phyloP scores from a whole-genome alignment of 2,329 filamentous ascomycete species.

The Phyllosticta paracitricarpa region DNA sequence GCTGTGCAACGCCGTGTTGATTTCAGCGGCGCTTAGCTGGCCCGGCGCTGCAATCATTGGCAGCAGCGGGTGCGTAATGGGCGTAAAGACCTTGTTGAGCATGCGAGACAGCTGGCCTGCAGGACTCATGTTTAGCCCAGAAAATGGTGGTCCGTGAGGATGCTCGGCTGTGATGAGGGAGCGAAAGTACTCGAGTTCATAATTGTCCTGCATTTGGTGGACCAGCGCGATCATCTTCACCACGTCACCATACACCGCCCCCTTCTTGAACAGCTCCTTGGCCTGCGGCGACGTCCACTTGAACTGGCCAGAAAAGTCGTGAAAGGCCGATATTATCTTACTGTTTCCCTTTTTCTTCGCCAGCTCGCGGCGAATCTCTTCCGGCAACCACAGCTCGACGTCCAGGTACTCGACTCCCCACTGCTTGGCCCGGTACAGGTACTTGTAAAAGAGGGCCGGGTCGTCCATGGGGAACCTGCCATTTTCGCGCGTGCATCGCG shows the following conservation, averaged over 20 bases:
- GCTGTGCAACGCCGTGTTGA: slow-evolving; percentile 67
- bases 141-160: slow-evolving; percentile 59
- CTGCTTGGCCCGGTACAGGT: slow-evolving; percentile 73
- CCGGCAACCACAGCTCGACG: slow-evolving; percentile 78
- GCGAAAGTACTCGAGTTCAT: slow-evolving; percentile 82
- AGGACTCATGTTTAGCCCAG: slow-evolving; percentile 79
- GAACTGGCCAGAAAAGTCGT: slow-evolving; percentile 77
- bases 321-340: slow-evolving; percentile 84
- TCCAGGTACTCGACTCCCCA: slow-evolving; percentile 89
- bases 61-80: slow-evolving; percentile 75
- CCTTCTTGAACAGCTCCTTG: slow-evolving; percentile 60
- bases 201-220: slow-evolving; percentile 74
- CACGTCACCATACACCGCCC: slow-evolving; percentile 67
- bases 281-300: slow-evolving; percentile 71
- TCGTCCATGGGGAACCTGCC: slow-evolving; percentile 78
- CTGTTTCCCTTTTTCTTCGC: slow-evolving; percentile 65
- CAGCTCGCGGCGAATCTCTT: slow-evolving; percentile 58
- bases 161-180: slow-evolving; percentile 62
- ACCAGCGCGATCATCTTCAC: slow-evolving; percentile 87
- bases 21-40: slow-evolving; percentile 76
- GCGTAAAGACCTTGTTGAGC: slow-evolving; percentile 76
- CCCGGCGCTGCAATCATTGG: slow-evolving; percentile 79
- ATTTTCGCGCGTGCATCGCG: slow-evolving; percentile 70
- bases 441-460: slow-evolving; percentile 63
- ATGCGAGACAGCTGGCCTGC: slow-evolving; percentile 77